Evolutionary conservation across 495 filamentous ascomycete genomes (phyloP).

Genomic region (Polyplosphaeria fusca): DNA sequence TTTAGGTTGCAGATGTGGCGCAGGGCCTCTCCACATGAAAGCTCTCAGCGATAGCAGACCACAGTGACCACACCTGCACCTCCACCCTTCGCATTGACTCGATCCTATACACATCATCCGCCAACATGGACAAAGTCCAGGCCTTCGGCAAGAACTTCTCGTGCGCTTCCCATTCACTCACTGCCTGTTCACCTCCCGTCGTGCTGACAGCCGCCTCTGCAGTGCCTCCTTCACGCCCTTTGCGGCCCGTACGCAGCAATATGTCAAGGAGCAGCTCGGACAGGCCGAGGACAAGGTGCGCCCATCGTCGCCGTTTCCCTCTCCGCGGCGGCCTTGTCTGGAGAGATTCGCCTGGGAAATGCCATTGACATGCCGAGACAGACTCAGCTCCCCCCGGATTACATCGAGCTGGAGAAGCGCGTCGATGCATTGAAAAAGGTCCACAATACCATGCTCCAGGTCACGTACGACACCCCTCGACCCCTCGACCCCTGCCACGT

Average conservation of each 20-base stretch:
- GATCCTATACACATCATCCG: background rate
- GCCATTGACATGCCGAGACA: constrained; percentile 38
- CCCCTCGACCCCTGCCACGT: background rate
- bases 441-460: constrained; percentile 92
- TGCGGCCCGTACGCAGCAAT: constrained; percentile 89
- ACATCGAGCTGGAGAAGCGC: constrained; percentile 97
- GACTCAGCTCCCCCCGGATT: constrained; percentile 96
- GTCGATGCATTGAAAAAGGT: constrained; percentile 97
- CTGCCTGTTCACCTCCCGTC: constrained; percentile 8
- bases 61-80: background rate
- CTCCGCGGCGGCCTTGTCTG: background rate
- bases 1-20: no score
- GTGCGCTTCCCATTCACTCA: constrained; percentile 44
- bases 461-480: constrained; percentile 65
- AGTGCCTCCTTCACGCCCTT: constrained; percentile 81
- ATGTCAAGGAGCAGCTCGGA: constrained; percentile 93
- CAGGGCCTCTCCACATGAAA: constrained; percentile 14
- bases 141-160: constrained; percentile 67
- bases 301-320: background rate
- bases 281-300: constrained; percentile 89
- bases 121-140: constrained; percentile 65
- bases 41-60: constrained; percentile 3
- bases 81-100: background rate
- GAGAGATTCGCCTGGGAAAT: background rate
- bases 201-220: constrained; percentile 34